Evolutionary conservation across 768 basidiomycete genomes (phyloP), one percentile per base, ranked within the genome.

Genomic region (Pleurotus tuoliensis): DNA sequence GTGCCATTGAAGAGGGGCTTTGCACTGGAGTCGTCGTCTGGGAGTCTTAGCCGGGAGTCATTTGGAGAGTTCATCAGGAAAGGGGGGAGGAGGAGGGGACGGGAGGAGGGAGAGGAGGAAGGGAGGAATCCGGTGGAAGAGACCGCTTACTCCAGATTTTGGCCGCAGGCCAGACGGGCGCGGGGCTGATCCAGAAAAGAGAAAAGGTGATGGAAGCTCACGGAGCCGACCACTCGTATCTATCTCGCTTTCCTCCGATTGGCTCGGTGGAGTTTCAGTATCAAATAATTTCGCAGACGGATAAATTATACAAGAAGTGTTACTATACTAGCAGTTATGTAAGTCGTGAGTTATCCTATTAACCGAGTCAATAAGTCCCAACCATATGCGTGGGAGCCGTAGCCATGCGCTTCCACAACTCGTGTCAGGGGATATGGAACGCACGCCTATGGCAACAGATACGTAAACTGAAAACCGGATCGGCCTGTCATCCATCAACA

Each of bases 111-210:
- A 59, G 59, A 62, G 56, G 62, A 60, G 69, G 69, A 20, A 55
- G 48, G 16, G 61, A 56, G 51, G 57, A 52, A 48, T 57, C 41
- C 43, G 62, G 67, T 20, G 59, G 66, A 24, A 57, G 44, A 48
- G 66, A 60, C 57, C 66, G 66, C 22, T 51, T 25, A 34, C 49
- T 47, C 57, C 66, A 69, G 61, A 68, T 68, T 77, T 77, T 77
- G 82, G 74, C 80, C 80, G 82, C 79, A 81, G 74, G 78, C 72
- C 60, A 81, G 76, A 77, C 77, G 77, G 79, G 77, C 79, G 83
- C 84, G 84, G 84, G 81, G 81, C 77, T 77, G 82, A 77, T 54
- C 59, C 46, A 64, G 61, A 60, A 63, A 54, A 62, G 66, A 72
- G 68, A 52, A 52, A 52, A 39, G 51, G 51, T 52, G 51, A 73